Percentiles rank a stretch among this genome's conserved stretches.
Evolutionary conservation across 1,284 basidiomycete genomes (phyloP).

Genomic region (Boletus semigastroideus): DNA sequence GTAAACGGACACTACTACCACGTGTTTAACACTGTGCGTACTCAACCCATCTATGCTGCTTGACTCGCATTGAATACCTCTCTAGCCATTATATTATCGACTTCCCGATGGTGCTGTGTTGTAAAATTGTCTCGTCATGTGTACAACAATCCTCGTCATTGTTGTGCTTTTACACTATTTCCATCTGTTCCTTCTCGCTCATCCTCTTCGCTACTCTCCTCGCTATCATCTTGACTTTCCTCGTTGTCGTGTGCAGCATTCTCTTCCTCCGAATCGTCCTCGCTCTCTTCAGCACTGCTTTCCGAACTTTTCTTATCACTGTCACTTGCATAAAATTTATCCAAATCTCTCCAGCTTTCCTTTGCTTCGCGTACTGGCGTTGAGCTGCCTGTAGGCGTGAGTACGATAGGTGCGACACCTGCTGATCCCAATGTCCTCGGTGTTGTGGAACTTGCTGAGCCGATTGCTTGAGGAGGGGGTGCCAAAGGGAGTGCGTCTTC

Average conservation of each 20-base stretch:
- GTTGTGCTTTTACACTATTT: conserved; percentile 8
- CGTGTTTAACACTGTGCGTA: conserved; percentile 66
- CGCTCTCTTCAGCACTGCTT: conserved; percentile 24
- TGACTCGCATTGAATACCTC: conserved; percentile 1
- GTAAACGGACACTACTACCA: conserved; percentile 74
- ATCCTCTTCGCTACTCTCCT: conserved; percentile 25
- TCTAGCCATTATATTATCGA: conserved; percentile 66
- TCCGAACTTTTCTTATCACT: conserved; percentile 24
- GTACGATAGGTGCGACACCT: conserved; percentile 43
- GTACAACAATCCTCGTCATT: conserved; percentile 15
- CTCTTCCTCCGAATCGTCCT: conserved; percentile 33
- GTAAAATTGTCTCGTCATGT: conserved; percentile 29
- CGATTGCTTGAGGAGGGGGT: conserved; percentile 38
- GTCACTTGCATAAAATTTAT: conserved; percentile 63
- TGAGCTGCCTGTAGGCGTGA: conserved; percentile 49
- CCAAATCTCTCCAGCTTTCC: conserved; percentile 58
- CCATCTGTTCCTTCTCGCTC: conserved; percentile 8
- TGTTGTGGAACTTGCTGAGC: conserved; percentile 32
- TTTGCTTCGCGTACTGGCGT: conserved; percentile 45
- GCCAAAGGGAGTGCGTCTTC: conserved; percentile 48
- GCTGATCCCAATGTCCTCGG: conserved; percentile 19
- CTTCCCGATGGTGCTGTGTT: conserved; percentile 53
- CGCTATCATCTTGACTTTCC: conserved; percentile 31
- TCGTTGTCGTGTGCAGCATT: conserved; percentile 37
- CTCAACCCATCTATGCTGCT: not conserved